Conservation (phyloP, 140 eudicot genomes). For the Stevia rebaudiana region DNA sequence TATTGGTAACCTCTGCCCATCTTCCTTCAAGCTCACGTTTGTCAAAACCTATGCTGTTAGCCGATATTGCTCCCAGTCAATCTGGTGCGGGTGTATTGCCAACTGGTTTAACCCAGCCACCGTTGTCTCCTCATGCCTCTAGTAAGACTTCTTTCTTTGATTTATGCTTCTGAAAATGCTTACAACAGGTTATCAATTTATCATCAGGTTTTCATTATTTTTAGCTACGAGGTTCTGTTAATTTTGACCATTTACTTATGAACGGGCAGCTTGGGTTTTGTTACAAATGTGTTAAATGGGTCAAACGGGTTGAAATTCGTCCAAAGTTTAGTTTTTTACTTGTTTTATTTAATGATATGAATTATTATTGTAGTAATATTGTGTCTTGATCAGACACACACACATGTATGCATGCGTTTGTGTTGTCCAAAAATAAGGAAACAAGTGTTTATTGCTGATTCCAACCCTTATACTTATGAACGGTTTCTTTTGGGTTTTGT, state of each 20-base stretch:
- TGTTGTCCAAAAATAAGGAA: background rate
- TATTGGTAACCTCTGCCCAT: conserved; percentile 32
- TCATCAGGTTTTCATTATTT: background rate
- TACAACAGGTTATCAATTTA: background rate
- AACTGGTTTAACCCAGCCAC: conserved; percentile 72
- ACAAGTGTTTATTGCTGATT: background rate
- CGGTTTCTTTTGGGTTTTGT: background rate
- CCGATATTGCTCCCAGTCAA: conserved; percentile 69
- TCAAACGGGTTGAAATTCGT: background rate
- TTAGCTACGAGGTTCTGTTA: background rate
- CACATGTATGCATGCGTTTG: background rate
- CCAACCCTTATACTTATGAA: background rate
- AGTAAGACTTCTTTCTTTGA: conserved; percentile 38
- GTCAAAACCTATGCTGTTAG: conserved; percentile 38
- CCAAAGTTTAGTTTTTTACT: background rate
- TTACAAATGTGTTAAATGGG: background rate
- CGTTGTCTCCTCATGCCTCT: conserved; percentile 65
- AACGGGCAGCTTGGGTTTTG: background rate
- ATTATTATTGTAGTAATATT: background rate
- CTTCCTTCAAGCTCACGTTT: conserved; percentile 46
- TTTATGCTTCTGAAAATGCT: background rate
- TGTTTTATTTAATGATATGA: background rate
- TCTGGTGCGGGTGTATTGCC: conserved; percentile 53
- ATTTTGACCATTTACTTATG: background rate
- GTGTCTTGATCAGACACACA: background rate